Conservation (phyloP, 1,284 basidiomycete species). For the Ceratobasidium papillatum region DNA sequence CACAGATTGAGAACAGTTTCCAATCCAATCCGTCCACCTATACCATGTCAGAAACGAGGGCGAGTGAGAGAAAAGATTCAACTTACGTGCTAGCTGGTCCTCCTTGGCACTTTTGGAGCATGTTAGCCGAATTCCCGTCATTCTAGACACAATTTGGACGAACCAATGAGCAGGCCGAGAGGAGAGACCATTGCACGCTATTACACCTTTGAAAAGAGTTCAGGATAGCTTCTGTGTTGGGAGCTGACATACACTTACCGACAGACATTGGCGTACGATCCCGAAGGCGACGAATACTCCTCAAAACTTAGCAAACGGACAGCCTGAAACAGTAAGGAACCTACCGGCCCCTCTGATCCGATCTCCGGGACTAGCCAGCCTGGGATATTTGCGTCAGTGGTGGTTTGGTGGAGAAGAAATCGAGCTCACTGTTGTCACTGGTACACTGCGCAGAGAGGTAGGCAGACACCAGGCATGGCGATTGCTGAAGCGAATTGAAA, state of each 20-base stretch:
- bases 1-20: slow-evolving; percentile 28
- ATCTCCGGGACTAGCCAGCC: slow-evolving; percentile 38
- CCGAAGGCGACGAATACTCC: slow-evolving; percentile 35
- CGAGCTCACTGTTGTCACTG: slow-evolving; percentile 16
- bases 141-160: too few relatives aligned
- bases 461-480: slow-evolving; percentile 44
- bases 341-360: slow-evolving; percentile 28
- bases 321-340: not conserved
- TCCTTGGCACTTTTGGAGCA: slow-evolving; percentile 43
- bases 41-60: not conserved
- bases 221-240: not conserved
- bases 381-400: not conserved
- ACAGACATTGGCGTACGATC: slow-evolving; percentile 38
- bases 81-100: slow-evolving; percentile 34
- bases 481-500: slow-evolving; percentile 39
- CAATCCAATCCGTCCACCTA: slow-evolving; percentile 40
- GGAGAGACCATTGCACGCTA: slow-evolving; percentile 43
- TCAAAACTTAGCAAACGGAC: slow-evolving; percentile 11
- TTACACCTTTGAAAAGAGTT: slow-evolving; percentile 37
- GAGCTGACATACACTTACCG: not conserved
- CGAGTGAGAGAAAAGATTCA: not conserved
- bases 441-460: slow-evolving; percentile 42
- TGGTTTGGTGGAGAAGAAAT: not conserved
- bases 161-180: slow-evolving; percentile 42
- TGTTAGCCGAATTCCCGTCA: too few relatives aligned